These are phyloP conservation scores for Populus ilicifolia DNA, from an alignment of 345 rosid species.

Conservation along the genomic window DNA sequence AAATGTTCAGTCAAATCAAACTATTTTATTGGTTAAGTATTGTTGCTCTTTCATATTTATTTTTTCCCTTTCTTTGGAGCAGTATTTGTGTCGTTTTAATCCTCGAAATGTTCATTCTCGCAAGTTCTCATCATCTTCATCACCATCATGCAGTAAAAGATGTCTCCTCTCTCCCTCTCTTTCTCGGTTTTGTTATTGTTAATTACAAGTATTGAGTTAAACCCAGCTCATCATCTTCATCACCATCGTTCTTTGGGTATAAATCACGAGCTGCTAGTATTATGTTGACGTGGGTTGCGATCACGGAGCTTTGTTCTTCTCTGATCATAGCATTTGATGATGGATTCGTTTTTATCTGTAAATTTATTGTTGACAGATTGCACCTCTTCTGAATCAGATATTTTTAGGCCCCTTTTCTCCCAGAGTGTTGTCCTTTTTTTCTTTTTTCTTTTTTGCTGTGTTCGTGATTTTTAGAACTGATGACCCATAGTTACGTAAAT, in stretches of 20 bases:
- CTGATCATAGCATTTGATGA: background rate
- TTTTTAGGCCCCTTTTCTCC: background rate
- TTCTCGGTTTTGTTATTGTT: no score
- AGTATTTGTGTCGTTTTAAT: slow-evolving; percentile 13
- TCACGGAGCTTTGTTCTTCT: background rate
- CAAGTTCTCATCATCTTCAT: slow-evolving; percentile 8
- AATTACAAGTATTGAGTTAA: background rate
- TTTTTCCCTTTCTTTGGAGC: background rate
- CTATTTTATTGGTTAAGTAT: no score
- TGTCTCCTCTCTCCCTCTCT: background rate
- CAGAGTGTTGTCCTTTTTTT: background rate
- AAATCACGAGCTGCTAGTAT: background rate
- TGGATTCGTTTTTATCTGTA: background rate
- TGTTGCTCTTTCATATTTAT: no score
- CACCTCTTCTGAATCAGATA: background rate
- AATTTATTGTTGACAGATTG: background rate
- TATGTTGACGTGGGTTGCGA: background rate
- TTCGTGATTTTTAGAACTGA: background rate
- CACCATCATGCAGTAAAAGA: background rate
- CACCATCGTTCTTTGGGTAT: background rate
- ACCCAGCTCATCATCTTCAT: no score
- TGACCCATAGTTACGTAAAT: background rate
- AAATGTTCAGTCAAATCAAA: background rate
- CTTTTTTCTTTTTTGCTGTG: background rate
- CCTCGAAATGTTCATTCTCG: slow-evolving; percentile 14